Base-by-base conservation (phyloP, 2,329 filamentous ascomycete genomes). In the Seiridium cupressi region DNA sequence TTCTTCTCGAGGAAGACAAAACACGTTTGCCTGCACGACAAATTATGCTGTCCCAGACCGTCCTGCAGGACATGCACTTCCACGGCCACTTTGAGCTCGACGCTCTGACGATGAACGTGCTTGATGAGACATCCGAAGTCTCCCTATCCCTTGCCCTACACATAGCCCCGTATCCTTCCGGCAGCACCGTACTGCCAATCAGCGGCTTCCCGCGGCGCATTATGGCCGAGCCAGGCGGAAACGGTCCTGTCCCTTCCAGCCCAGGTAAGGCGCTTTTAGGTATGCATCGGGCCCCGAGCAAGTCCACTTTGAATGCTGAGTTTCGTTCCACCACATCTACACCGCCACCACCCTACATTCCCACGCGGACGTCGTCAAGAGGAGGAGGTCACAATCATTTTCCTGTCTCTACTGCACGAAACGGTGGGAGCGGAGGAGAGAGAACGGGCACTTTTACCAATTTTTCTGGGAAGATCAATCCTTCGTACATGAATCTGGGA, bases 181-280 rank as follows among this genome's bases (percentile, higher is more conserved):
- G 68, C 36, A 62, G 65, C 40, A 64, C 63, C 9, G 64, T 64
- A 26, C 61, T 73, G 18, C 69, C 67, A 8, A 72, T 73, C 36
- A 73, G 71, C 55, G 71, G 71, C 10, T 72, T 72, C 40, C 71
- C 71, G 40, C 63, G 71, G 4, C 64, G 60, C 7, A 55, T 73
- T 36, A 72, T 73, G 69, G 64, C 62, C 5, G 70, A 72, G 51
- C 35, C 26, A 18, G 49, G 32, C 9, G 36, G 51, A n/a, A 35
- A 44, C 13, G 70, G 69, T n/a, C n/a, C 36, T 40, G 18, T 38
- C 3, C n/a, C 44, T 6, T 26, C 31, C 3, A 4, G 11, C 31
- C 13, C 32, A 59, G 66, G 63, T 2, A 51, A 44, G 35, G 53
- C 7, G 9, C 11, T 11, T 8, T n/a, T 47, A 54, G 57, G 57